phyloP scores from a whole-genome alignment of 805 yeast species.

The Clavispora carvajalis region DNA sequence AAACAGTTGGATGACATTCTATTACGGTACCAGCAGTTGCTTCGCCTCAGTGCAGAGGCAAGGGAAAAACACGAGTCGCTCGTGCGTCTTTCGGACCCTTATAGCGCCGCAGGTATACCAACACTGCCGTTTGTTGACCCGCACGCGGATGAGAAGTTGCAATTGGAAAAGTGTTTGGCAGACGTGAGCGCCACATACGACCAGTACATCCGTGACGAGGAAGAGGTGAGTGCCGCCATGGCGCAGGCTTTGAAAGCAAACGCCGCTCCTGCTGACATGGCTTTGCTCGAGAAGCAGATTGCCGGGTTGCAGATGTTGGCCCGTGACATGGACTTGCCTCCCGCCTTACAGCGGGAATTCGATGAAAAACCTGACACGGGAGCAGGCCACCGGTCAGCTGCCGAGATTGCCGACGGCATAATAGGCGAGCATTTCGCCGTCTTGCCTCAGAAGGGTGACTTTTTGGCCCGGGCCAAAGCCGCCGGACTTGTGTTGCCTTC shows the following conservation, averaged over 20 bases:
- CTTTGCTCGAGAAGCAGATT: slow-evolving; percentile 51
- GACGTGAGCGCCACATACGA: slow-evolving; percentile 24
- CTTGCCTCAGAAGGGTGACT: slow-evolving; percentile 5
- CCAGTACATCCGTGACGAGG: slow-evolving; percentile 18
- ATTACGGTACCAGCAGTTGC: slow-evolving; percentile 14
- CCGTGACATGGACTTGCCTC: slow-evolving; percentile 62
- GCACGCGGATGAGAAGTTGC: slow-evolving; percentile 17
- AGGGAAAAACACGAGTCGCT: slow-evolving; percentile 15
- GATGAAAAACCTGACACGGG: slow-evolving; percentile 6
- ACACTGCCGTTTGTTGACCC: slow-evolving; percentile 18
- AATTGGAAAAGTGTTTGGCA: slow-evolving; percentile 27
- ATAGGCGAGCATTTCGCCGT: slow-evolving; percentile 7
- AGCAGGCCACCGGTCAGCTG: slow-evolving; percentile 17
- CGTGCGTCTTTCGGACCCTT: slow-evolving; percentile 3
- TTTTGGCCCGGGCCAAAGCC: slow-evolving; percentile 29
- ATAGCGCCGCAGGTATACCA: slow-evolving; percentile 2
- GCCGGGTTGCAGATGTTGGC: slow-evolving; percentile 60
- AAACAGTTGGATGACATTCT: slow-evolving; percentile 13
- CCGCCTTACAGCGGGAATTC: slow-evolving; percentile 38
- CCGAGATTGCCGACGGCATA: slow-evolving; percentile 5
- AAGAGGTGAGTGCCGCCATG: slow-evolving; percentile 17
- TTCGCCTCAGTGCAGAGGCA: slow-evolving; percentile 15
- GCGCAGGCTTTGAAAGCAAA: slow-evolving; percentile 9
- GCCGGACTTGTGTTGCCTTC: slow-evolving; percentile 34
- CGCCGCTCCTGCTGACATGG: slow-evolving; percentile 12